These are phyloP conservation scores for Panicum miliaceum DNA, from an alignment of 176 grass and related monocot genomes.

Conservation along the genomic window DNA sequence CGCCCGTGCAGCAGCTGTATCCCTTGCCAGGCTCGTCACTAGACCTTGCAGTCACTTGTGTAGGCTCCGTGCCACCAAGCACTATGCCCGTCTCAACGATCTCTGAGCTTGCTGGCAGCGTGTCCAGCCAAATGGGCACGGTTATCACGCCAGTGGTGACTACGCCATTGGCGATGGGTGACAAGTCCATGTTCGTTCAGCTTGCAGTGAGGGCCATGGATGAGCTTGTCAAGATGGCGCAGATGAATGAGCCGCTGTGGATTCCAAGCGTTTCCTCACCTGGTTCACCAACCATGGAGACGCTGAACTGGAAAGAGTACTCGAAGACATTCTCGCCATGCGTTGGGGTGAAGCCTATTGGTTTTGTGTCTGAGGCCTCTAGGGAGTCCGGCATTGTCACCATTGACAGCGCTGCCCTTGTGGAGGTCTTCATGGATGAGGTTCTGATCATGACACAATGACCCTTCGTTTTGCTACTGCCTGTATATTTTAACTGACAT, in stretches of 20 bases:
- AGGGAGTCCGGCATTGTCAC: slow-evolving; percentile 70
- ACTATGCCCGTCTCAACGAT: slow-evolving; percentile 45
- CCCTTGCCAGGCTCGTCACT: slow-evolving; percentile 48
- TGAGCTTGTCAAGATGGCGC: slow-evolving; percentile 90
- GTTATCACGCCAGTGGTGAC: slow-evolving; percentile 49
- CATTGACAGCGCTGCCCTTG: slow-evolving; percentile 57
- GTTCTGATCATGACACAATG: slow-evolving; percentile 46
- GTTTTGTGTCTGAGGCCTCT: slow-evolving; percentile 78
- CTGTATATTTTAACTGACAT: slow-evolving; percentile 35
- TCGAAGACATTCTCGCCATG: slow-evolving; percentile 54
- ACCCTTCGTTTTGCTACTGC: neutral
- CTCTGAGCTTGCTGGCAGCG: slow-evolving; percentile 46
- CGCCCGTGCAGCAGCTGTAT: neutral
- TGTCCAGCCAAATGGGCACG: slow-evolving; percentile 47
- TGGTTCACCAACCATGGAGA: slow-evolving; percentile 39
- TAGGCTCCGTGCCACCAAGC: slow-evolving; percentile 25
- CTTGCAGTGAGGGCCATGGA: slow-evolving; percentile 75
- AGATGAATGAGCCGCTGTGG: slow-evolving; percentile 79
- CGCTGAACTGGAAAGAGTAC: slow-evolving; percentile 75
- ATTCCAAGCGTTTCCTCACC: slow-evolving; percentile 35
- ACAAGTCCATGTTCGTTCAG: slow-evolving; percentile 65
- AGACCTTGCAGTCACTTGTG: slow-evolving; percentile 54
- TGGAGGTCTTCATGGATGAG: slow-evolving; percentile 85
- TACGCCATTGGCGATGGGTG: neutral
- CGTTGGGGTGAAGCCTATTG: slow-evolving; percentile 54